These are phyloP conservation scores for Ophiostoma angusticollis DNA, from an alignment of 2,329 filamentous ascomycete genomes.

Conservation along the genomic window DNA sequence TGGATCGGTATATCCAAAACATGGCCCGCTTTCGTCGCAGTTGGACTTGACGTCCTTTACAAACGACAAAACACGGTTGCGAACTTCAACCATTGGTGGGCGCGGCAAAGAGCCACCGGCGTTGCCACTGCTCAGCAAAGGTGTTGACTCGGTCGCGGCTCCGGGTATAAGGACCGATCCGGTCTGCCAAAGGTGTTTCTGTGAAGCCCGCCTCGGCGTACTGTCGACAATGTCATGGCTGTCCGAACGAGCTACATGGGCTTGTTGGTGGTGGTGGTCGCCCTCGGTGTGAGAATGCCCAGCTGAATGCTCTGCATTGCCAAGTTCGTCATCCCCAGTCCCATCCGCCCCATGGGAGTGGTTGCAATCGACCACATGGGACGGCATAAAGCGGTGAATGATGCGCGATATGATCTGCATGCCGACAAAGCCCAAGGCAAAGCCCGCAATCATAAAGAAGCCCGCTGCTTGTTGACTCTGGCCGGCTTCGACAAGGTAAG, in stretches of 20 bases:
- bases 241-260: background rate
- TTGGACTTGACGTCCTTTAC: constrained; percentile 51
- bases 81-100: constrained; percentile 42
- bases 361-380: constrained; percentile 70
- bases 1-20: constrained; percentile 52
- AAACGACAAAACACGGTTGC: constrained; percentile 48
- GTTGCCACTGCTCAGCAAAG: constrained; percentile 26
- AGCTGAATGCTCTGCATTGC: constrained; percentile 9
- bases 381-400: constrained; percentile 61
- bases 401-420: constrained; percentile 63
- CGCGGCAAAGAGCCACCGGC: constrained; percentile 24
- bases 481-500: constrained; percentile 59
- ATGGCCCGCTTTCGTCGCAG: constrained; percentile 48
- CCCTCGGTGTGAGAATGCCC: background rate
- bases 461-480: constrained; percentile 55
- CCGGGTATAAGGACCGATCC: background rate
- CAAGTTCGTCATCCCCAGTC: constrained; percentile 20
- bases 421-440: constrained; percentile 58
- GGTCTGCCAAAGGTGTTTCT: background rate
- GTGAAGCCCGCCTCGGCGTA: constrained; percentile 2
- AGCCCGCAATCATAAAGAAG: constrained; percentile 55
- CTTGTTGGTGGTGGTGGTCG: constrained; percentile 1
- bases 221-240: background rate
- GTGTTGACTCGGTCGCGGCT: constrained; percentile 32
- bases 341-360: constrained; percentile 52